phyloP scores from a whole-genome alignment of 176 grass and related monocot species.

The Olyra latifolia region DNA sequence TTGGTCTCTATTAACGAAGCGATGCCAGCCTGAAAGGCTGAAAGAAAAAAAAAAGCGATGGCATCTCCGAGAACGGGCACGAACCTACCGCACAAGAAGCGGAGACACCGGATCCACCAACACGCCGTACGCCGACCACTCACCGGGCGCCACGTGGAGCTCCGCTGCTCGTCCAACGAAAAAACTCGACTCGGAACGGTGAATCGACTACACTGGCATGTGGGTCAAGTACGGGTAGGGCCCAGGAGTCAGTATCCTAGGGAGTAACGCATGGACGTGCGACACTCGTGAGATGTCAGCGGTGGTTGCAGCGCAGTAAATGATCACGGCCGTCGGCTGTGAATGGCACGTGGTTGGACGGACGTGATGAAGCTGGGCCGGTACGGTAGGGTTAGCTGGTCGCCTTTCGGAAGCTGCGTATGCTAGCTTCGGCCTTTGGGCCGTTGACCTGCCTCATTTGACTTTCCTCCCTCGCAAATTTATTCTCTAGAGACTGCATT shows the following conservation, averaged over 20 bases:
- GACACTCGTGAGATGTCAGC: constrained; percentile 10
- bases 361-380: not conserved
- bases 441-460: not conserved
- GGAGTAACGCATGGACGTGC: not conserved
- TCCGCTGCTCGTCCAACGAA: not conserved
- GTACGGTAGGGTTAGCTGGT: not conserved
- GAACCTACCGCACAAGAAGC: no score
- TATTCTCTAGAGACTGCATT: no score
- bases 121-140: no score
- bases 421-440: not conserved
- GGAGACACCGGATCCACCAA: no score
- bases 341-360: not conserved
- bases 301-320: not conserved
- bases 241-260: not conserved
- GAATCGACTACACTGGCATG: not conserved
- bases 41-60: no score
- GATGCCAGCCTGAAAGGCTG: no score
- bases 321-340: not conserved
- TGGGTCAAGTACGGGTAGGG: not conserved
- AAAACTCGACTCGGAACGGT: not conserved
- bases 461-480: not conserved
- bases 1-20: no score
- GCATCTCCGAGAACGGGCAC: no score
- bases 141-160: not conserved
- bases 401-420: not conserved